A percentile compares a stretch with the other conserved stretches of the same genome.
Evolutionary conservation across 78 protist genomes (phyloP).

Genomic region (Thecamonas trahens): DNA sequence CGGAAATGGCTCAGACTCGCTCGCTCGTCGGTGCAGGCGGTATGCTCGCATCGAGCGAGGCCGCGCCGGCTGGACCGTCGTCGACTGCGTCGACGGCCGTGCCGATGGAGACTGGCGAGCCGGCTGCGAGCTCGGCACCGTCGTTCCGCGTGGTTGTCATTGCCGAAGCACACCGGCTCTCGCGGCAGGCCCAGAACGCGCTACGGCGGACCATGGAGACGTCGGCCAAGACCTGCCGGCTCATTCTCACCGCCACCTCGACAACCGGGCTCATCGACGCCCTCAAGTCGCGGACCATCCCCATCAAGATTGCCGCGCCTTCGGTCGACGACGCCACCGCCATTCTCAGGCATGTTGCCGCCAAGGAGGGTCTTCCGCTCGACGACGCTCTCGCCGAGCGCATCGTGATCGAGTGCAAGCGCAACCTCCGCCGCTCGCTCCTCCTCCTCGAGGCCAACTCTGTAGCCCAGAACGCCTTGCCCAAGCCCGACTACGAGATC

Average conservation of each 20-base stretch:
- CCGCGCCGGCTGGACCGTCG: not conserved
- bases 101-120: no score
- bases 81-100: no score
- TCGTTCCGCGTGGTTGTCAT: conserved; percentile 69
- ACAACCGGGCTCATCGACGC: conserved; percentile 82
- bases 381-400: conserved; percentile 15
- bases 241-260: conserved; percentile 63
- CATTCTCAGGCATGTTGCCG: no score
- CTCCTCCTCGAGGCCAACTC: conserved; percentile 72
- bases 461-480: not conserved
- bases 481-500: conserved; percentile 79
- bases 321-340: no score
- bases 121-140: no score
- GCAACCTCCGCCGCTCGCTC: conserved; percentile 87
- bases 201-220: conserved; percentile 98
- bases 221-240: conserved; percentile 64
- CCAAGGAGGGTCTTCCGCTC: conserved; percentile 13
- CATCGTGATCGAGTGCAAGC: conserved; percentile 28
- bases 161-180: conserved; percentile 82
- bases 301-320: not conserved
- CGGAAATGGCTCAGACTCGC: conserved; percentile 87
- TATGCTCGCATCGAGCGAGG: not conserved
- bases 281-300: conserved; percentile 27
- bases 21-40: conserved; percentile 47
- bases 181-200: conserved; percentile 92